phyloP scores from a whole-genome alignment of 306 rosid species.

The Abrus pulchellus region DNA sequence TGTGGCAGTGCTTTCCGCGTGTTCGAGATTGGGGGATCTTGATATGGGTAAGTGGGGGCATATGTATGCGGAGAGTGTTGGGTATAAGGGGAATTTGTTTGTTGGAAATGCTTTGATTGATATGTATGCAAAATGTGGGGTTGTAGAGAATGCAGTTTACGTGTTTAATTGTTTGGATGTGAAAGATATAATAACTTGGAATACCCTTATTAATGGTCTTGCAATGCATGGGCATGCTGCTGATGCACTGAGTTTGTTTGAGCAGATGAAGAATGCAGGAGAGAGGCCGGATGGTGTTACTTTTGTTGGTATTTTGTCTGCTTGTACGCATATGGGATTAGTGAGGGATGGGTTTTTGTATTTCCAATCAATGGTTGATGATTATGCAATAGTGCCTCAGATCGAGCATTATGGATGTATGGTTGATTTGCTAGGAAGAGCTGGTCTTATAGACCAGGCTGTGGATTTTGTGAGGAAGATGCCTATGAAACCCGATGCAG shows the following conservation, averaged over 20 bases:
- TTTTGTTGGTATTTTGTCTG: slow-evolving; percentile 72
- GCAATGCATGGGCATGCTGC: slow-evolving; percentile 67
- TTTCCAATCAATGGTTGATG: slow-evolving; percentile 67
- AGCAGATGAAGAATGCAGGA: slow-evolving; percentile 65
- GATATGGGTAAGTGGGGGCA: slow-evolving; percentile 78
- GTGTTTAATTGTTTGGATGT: slow-evolving; percentile 58
- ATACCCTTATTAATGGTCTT: slow-evolving; percentile 56
- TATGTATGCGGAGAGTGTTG: slow-evolving; percentile 59
- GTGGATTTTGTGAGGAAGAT: slow-evolving; percentile 67
- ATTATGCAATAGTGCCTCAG: slow-evolving; percentile 58
- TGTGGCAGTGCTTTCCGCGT: slow-evolving; percentile 65
- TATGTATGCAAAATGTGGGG: slow-evolving; percentile 87
- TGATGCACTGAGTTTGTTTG: slow-evolving; percentile 70
- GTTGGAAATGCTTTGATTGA: slow-evolving; percentile 70
- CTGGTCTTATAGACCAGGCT: slow-evolving; percentile 72
- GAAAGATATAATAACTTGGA: slow-evolving; percentile 59
- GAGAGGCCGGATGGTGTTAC: slow-evolving; percentile 58
- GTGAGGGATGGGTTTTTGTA: slow-evolving; percentile 59
- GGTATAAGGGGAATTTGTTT: slow-evolving; percentile 61
- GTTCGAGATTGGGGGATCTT: slow-evolving; percentile 87
- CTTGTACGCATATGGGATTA: slow-evolving; percentile 79
- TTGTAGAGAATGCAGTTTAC: slow-evolving; percentile 59
- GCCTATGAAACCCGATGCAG: slow-evolving; percentile 69
- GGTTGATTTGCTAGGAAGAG: slow-evolving; percentile 64
- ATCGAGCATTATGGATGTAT: slow-evolving; percentile 65